Conservation (phyloP, 768 basidiomycete species). For the Tylopilus cervinicoccineus region DNA sequence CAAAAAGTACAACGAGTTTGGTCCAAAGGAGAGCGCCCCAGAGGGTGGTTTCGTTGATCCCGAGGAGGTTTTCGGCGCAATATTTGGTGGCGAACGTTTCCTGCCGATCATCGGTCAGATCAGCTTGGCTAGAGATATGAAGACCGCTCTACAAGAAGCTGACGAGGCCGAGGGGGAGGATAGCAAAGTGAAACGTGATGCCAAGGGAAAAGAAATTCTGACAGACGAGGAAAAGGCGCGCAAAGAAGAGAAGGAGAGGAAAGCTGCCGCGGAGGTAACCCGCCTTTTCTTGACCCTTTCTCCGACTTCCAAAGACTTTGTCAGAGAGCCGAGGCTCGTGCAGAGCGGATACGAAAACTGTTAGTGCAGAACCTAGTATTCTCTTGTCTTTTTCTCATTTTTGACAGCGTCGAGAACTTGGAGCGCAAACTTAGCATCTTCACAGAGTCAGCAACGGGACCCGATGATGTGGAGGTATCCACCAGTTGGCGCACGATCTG, state of each 20-base stretch:
- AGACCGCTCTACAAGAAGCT: constrained; percentile 84
- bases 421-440: constrained; percentile 83
- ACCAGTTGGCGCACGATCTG: constrained; percentile 76
- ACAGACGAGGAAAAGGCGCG: constrained; percentile 69
- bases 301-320: constrained; percentile 9
- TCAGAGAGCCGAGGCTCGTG: constrained; percentile 78
- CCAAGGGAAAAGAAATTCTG: constrained; percentile 50
- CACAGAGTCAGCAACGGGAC: constrained; percentile 74
- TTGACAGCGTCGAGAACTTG: constrained; percentile 56
- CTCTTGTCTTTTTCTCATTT: constrained; percentile 1
- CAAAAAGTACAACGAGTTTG: constrained; percentile 89
- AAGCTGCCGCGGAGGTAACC: constrained; percentile 63
- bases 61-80: constrained; percentile 73
- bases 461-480: constrained; percentile 65
- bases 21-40: constrained; percentile 72
- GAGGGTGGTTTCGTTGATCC: constrained; percentile 90
- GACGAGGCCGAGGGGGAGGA: constrained; percentile 59
- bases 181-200: constrained; percentile 45
- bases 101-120: constrained; percentile 86
- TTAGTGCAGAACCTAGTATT: constrained; percentile 6
- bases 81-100: constrained; percentile 88
- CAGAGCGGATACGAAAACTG: constrained; percentile 71
- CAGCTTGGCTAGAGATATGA: constrained; percentile 88
- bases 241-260: constrained; percentile 69
- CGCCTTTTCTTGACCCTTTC: constrained; percentile 1